These are phyloP conservation scores for Xylaria intraflava DNA, from an alignment of 495 filamentous ascomycete genomes.

Conservation along the genomic window DNA sequence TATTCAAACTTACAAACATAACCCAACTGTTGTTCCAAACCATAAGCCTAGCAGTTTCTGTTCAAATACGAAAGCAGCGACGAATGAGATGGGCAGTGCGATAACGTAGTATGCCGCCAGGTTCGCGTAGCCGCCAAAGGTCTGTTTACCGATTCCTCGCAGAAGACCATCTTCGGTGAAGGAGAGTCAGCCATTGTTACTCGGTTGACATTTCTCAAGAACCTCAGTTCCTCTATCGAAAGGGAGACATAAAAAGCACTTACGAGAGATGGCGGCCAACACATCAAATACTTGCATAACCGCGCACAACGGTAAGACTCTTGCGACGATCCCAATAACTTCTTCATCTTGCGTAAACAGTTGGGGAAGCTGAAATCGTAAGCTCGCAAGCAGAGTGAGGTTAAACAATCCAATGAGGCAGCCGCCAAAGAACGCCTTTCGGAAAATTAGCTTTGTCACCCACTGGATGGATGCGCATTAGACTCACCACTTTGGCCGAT, in stretches of 20 bases:
- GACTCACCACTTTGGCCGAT: slow-evolving; percentile 58
- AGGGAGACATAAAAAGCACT: not conserved
- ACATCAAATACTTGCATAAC: slow-evolving; percentile 87
- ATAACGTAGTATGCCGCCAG: slow-evolving; percentile 78
- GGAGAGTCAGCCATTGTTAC: not conserved
- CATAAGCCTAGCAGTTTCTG: slow-evolving; percentile 76
- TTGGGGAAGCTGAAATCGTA: slow-evolving; percentile 62
- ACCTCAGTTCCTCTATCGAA: no score
- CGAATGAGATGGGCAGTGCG: slow-evolving; percentile 77
- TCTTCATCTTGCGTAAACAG: slow-evolving; percentile 77
- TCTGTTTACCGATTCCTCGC: slow-evolving; percentile 76
- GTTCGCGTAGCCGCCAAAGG: slow-evolving; percentile 82
- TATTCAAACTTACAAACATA: slow-evolving; percentile 45
- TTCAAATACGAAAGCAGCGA: slow-evolving; percentile 60
- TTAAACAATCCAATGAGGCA: slow-evolving; percentile 70
- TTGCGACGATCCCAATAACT: slow-evolving; percentile 67
- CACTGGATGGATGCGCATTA: not conserved
- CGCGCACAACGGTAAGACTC: slow-evolving; percentile 68
- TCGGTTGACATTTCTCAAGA: not conserved
- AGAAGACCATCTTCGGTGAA: slow-evolving; percentile 65
- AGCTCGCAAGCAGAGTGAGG: slow-evolving; percentile 53
- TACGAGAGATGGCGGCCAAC: slow-evolving; percentile 51
- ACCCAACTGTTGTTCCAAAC: slow-evolving; percentile 68
- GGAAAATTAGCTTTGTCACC: slow-evolving; percentile 8
- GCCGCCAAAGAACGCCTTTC: slow-evolving; percentile 52